Evolutionary conservation across 2,329 filamentous ascomycete genomes (phyloP).

Genomic region (Diaporthe nobilis): DNA sequence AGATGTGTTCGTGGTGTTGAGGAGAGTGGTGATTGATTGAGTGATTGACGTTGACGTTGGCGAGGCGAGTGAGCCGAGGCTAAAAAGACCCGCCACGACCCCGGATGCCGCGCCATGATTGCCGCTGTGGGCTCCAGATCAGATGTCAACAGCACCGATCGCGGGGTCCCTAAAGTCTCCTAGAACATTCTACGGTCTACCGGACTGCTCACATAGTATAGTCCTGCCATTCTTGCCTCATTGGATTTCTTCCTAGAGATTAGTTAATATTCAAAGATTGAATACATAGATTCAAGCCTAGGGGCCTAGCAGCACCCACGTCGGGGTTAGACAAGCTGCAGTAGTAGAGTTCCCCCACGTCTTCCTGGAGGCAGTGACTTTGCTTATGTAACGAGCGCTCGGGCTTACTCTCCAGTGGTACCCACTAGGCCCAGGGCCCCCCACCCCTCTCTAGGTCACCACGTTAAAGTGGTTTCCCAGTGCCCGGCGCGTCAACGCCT

Average conservation of each 20-base stretch:
- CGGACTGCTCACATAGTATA: background rate
- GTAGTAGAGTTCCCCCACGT: background rate
- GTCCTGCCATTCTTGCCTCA: background rate
- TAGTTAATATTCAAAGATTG: background rate
- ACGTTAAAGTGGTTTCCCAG: slow-evolving; percentile 42
- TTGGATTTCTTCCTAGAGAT: no score
- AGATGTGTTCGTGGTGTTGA: background rate
- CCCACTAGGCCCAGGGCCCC: background rate
- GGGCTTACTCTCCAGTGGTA: background rate
- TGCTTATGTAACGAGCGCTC: slow-evolving; percentile 9
- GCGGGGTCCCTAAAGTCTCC: slow-evolving; percentile 5
- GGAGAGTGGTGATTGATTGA: background rate
- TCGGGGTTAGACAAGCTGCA: background rate
- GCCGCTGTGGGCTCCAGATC: slow-evolving; percentile 17
- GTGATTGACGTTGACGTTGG: slow-evolving; percentile 4
- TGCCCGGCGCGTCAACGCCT: slow-evolving; percentile 37
- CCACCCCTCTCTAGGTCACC: background rate
- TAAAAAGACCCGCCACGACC: slow-evolving; percentile 31
- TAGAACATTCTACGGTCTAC: slow-evolving; percentile 29
- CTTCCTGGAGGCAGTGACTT: background rate
- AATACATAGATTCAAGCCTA: background rate
- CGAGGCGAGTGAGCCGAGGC: slow-evolving; percentile 30
- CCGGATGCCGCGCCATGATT: slow-evolving; percentile 14
- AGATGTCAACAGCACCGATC: slow-evolving; percentile 23
- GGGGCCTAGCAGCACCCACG: background rate